phyloP scores from a whole-genome alignment of 2,329 filamentous ascomycete genomes.

The Aureobasidium leucospermi region DNA sequence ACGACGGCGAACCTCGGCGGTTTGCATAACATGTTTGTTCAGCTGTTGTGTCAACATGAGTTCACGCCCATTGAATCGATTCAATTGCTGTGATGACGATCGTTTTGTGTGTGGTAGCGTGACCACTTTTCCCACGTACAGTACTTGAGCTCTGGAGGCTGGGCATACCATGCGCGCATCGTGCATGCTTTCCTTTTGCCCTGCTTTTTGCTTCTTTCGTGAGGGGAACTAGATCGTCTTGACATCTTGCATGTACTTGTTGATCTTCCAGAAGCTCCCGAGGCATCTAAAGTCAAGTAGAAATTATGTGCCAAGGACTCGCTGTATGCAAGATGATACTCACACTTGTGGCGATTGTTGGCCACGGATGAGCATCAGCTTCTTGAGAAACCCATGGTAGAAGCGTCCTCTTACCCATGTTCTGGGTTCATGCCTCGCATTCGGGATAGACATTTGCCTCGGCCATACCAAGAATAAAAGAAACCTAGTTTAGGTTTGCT shows the following conservation, averaged over 20 bases:
- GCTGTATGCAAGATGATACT: background rate
- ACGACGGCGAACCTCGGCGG: background rate
- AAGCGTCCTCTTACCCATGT: background rate
- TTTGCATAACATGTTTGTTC: background rate
- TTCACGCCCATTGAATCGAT: background rate
- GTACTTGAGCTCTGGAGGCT: background rate
- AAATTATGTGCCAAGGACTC: background rate
- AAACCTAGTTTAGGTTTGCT: background rate
- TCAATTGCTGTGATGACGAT: background rate
- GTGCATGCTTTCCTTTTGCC: background rate
- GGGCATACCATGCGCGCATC: background rate
- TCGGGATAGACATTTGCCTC: background rate
- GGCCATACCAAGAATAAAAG: background rate
- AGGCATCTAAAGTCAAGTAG: background rate
- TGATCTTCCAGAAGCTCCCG: background rate
- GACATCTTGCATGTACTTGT: background rate
- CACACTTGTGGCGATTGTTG: background rate
- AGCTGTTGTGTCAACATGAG: background rate
- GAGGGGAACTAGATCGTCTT: background rate
- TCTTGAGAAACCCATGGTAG: background rate
- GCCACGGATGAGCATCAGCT: background rate
- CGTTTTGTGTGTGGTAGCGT: constrained; percentile 2
- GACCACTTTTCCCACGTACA: background rate
- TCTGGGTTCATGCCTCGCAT: background rate
- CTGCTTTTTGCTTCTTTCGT: background rate